A percentile compares a stretch with the other conserved stretches of the same genome.
These are phyloP conservation scores for Apiotrichum gracile DNA, from an alignment of 1,284 basidiomycete genomes.

Conservation along the genomic window DNA sequence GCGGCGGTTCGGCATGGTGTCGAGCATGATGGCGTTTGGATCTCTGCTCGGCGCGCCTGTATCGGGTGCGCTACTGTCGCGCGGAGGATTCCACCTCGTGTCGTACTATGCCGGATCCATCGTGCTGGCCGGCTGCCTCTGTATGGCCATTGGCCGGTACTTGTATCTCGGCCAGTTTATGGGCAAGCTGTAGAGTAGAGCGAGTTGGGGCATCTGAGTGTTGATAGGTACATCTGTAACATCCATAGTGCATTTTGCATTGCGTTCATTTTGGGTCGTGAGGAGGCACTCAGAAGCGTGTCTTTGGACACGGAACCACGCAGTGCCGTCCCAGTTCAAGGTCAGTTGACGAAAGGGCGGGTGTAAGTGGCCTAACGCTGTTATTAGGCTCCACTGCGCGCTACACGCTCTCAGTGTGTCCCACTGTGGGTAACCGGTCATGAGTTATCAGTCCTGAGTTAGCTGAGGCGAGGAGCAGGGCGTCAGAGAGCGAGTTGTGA, in stretches of 20 bases:
- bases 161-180: neutral
- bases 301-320: neutral
- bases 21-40: conserved; percentile 15
- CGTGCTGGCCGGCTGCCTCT: conserved; percentile 5
- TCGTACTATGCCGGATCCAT: conserved; percentile 16
- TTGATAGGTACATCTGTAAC: neutral
- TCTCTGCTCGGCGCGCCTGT: conserved; percentile 16
- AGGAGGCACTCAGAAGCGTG: neutral
- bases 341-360: too few species aligned
- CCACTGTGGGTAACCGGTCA: too few species aligned
- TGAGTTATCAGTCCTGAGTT: too few species aligned
- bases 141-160: neutral
- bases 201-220: neutral
- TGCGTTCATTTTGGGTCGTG: too few species aligned
- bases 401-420: too few species aligned
- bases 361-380: too few species aligned
- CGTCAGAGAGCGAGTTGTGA: too few species aligned
- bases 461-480: too few species aligned
- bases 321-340: too few species aligned
- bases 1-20: conserved; percentile 23
- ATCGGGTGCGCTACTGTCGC: conserved; percentile 11
- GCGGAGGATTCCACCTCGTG: conserved; percentile 11
- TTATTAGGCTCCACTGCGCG: too few species aligned
- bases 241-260: neutral
- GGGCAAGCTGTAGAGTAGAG: neutral